Percentiles rank a stretch among this genome's conserved stretches.
Evolutionary conservation across 1,139 yeast genomes (phyloP).

Genomic region (Geotrichum siamense): DNA sequence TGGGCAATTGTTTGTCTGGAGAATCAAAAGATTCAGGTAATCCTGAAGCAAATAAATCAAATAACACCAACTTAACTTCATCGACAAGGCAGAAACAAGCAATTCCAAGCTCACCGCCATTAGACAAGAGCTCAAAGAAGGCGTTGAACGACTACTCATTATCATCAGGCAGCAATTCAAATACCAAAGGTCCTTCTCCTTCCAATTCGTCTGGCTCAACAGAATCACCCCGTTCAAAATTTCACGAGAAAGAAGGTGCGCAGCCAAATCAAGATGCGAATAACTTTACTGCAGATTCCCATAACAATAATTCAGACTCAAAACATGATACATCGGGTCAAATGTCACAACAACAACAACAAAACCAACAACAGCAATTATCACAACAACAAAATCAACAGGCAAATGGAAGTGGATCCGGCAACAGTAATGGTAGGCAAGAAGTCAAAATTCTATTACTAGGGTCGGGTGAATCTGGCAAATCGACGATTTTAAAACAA

Average conservation of each 20-base stretch:
- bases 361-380: background rate
- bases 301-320: background rate
- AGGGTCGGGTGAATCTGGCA: slow-evolving; percentile 74
- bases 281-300: background rate
- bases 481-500: slow-evolving; percentile 67
- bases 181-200: background rate
- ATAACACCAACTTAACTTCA: too few species aligned
- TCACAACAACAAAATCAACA: slow-evolving; percentile 3
- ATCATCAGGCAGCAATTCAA: background rate
- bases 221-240: slow-evolving; percentile 10
- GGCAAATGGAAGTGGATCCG: too few species aligned
- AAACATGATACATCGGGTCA: background rate
- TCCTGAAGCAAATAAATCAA: slow-evolving; percentile 1
- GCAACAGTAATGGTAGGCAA: slow-evolving; percentile 18
- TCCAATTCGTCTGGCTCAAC: slow-evolving; percentile 13
- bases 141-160: slow-evolving; percentile 4
- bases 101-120: background rate
- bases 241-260: background rate
- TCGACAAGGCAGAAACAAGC: too few species aligned
- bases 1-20: slow-evolving; percentile 16
- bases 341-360: background rate
- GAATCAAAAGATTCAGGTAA: slow-evolving; percentile 4
- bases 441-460: slow-evolving; percentile 56
- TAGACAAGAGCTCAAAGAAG: background rate
- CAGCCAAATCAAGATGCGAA: background rate